Conservation (phyloP, 225 moss, liverwort and hornwort genomes). For the Anthoceros angustus region DNA sequence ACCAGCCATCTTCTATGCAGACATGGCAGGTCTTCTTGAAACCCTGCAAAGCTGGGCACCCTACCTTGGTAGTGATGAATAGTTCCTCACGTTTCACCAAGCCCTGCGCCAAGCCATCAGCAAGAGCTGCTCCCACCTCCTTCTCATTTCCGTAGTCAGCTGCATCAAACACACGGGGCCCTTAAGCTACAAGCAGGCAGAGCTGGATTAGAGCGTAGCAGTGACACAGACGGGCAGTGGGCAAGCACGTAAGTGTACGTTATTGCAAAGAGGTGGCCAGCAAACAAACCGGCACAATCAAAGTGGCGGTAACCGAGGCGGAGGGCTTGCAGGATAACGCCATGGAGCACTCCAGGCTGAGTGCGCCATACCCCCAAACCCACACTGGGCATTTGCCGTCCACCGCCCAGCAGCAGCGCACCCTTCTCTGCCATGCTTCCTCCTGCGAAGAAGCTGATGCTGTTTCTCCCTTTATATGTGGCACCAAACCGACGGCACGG, state of each 20-base stretch:
- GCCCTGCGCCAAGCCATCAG: slow-evolving; percentile 57
- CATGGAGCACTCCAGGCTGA: slow-evolving; percentile 49
- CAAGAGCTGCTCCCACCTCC: slow-evolving; percentile 70
- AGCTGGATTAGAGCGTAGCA: background rate
- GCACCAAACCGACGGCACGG: no score
- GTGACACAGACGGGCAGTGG: background rate
- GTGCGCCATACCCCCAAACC: slow-evolving; percentile 90
- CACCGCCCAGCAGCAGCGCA: slow-evolving; percentile 31
- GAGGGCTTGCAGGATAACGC: slow-evolving; percentile 60
- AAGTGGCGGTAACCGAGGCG: slow-evolving; percentile 86
- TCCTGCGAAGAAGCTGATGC: no score
- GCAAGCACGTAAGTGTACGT: background rate
- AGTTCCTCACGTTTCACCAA: slow-evolving; percentile 82
- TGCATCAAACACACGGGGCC: slow-evolving; percentile 15
- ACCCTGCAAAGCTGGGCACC: background rate
- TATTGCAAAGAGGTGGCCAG: background rate
- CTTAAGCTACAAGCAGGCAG: background rate
- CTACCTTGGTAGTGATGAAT: slow-evolving; percentile 86
- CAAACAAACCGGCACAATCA: slow-evolving; percentile 68
- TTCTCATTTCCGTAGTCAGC: slow-evolving; percentile 93
- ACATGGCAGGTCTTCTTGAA: background rate
- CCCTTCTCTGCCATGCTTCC: slow-evolving; percentile 8
- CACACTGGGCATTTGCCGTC: slow-evolving; percentile 58
- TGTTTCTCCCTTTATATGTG: no score
- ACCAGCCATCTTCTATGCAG: background rate